A percentile compares a stretch with the other conserved stretches of the same genome.
These are phyloP conservation scores for Cyberlindnera amylophila DNA, from an alignment of 805 yeast genomes.

Conservation along the genomic window DNA sequence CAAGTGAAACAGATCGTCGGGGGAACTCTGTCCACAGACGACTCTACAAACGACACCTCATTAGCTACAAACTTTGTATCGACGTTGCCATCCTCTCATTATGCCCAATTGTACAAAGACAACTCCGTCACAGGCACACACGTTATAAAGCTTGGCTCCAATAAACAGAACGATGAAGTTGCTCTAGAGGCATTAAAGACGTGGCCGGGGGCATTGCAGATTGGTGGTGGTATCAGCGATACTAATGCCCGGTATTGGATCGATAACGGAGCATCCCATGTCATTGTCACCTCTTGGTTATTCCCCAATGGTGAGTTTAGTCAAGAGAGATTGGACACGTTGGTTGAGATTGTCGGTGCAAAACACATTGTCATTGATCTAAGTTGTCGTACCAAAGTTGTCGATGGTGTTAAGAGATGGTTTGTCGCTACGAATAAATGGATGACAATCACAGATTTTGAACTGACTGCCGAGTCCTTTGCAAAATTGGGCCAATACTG, in stretches of 20 bases:
- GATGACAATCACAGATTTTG: constrained; percentile 80
- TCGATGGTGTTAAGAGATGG: constrained; percentile 46
- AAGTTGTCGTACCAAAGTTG: constrained; percentile 62
- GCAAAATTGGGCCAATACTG: constrained; percentile 57
- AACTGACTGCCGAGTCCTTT: constrained; percentile 52
- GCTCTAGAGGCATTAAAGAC: constrained; percentile 70
- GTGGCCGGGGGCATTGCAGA: constrained; percentile 75
- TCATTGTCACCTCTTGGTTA: constrained; percentile 89
- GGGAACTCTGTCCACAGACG: constrained; percentile 68
- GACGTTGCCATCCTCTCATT: constrained; percentile 66
- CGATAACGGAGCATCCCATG: constrained; percentile 73
- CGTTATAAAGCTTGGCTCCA: constrained; percentile 85
- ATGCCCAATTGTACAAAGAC: constrained; percentile 63
- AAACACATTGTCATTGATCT: constrained; percentile 77
- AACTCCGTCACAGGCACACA: constrained; percentile 73
- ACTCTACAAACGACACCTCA: constrained; percentile 34
- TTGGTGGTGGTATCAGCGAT: constrained; percentile 89
- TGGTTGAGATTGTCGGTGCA: constrained; percentile 59
- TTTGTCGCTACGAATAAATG: constrained; percentile 97
- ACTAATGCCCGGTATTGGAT: constrained; percentile 79
- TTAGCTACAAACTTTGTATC: constrained; percentile 78
- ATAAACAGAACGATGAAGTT: constrained; percentile 72
- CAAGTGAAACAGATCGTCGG: constrained; percentile 97
- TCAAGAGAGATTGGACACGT: constrained; percentile 44
- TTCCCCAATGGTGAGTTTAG: constrained; percentile 61